phyloP scores from a whole-genome alignment of 1,284 basidiomycete genomes.

The Ceratobasidium sp. region DNA sequence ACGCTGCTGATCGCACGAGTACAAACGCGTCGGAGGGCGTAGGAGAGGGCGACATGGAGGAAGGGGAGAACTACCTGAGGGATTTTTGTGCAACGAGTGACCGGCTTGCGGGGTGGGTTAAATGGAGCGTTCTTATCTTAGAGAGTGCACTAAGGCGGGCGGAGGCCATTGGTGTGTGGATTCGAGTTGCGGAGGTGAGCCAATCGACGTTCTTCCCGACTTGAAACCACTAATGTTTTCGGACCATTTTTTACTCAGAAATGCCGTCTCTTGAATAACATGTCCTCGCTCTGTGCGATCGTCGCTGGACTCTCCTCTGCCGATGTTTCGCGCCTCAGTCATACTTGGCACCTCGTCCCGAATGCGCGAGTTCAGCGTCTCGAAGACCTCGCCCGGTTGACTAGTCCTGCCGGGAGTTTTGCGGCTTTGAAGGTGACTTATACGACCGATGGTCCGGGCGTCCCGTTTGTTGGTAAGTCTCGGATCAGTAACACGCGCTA shows the following conservation, averaged over 20 bases:
- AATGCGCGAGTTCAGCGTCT: slow-evolving; percentile 62
- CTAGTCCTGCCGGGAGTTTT: slow-evolving; percentile 71
- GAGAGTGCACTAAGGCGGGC: slow-evolving; percentile 68
- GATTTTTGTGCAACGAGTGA: slow-evolving; percentile 73
- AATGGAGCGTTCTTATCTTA: slow-evolving; percentile 68
- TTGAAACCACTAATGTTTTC: too few species aligned
- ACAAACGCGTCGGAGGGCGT: slow-evolving; percentile 43
- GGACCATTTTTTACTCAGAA: slow-evolving; percentile 68
- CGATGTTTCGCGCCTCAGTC: slow-evolving; percentile 68
- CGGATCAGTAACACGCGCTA: too few species aligned
- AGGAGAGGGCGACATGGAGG: slow-evolving; percentile 57
- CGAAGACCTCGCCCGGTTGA: slow-evolving; percentile 67
- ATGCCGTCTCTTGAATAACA: slow-evolving; percentile 75
- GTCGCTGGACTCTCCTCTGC: slow-evolving; percentile 72
- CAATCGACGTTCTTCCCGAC: too few species aligned
- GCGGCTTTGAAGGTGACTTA: slow-evolving; percentile 69
- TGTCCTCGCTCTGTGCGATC: slow-evolving; percentile 75
- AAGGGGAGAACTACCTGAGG: slow-evolving; percentile 62
- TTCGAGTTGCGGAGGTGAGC: slow-evolving; percentile 79
- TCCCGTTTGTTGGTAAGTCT: slow-evolving; percentile 67
- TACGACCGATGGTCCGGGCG: slow-evolving; percentile 66
- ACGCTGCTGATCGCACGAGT: background rate
- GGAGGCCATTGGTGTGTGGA: slow-evolving; percentile 77
- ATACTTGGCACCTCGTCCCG: slow-evolving; percentile 76
- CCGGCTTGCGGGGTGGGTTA: slow-evolving; percentile 74